Evolutionary conservation across 805 yeast genomes (phyloP), one percentile per base, ranked within the genome.

Genomic region (Saccharomyces paradoxus): DNA sequence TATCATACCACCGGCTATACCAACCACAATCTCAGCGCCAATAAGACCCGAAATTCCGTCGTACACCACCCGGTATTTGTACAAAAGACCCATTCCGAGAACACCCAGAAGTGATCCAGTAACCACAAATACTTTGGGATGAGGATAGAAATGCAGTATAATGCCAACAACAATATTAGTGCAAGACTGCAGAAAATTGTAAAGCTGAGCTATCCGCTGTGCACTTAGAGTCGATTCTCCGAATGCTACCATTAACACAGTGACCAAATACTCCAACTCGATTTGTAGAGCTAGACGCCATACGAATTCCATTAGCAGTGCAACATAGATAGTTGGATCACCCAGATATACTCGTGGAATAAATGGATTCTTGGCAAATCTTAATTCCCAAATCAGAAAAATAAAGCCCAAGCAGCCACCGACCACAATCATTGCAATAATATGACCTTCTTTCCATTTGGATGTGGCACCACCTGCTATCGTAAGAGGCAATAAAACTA

Each of bases 1-100:
- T 71, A 83, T 81, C 66, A 83, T 77, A 9, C 86, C 86, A 48
- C 85, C 86, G 57, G 86, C 88, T 55, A 84, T 75, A 58, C 89
- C 89, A 58, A 81, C 66, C 12, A 84, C 63, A 61, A 81, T 76
- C 58, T 79, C 74, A 8, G 82, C 78, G 10, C 83, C 87, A 65
- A 84, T 80, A 53, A 83, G 71, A 57, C 87, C 87, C 37, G 80
- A 75, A 44, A 67, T 60, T 31, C 66, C 67, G 52, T 66, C 71
- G 17, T 24, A 46, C 46, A 82, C 81, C n/a, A 75, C 76, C 64
- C 87, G 73, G 71, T 64, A 84, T 54, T 72, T 74, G 58, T 75
- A 67, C 57, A 84, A 70, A 46, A 84, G 58, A 51, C 86, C 89
- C 68, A 79, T 70, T 10, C 86, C 73, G 24, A 79, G 70, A 50